Percentiles rank a stretch among this genome's conserved stretches.
Evolutionary conservation across 352 stramenopile species (phyloP).

Genomic region (Globisporangium paroecandrum): DNA sequence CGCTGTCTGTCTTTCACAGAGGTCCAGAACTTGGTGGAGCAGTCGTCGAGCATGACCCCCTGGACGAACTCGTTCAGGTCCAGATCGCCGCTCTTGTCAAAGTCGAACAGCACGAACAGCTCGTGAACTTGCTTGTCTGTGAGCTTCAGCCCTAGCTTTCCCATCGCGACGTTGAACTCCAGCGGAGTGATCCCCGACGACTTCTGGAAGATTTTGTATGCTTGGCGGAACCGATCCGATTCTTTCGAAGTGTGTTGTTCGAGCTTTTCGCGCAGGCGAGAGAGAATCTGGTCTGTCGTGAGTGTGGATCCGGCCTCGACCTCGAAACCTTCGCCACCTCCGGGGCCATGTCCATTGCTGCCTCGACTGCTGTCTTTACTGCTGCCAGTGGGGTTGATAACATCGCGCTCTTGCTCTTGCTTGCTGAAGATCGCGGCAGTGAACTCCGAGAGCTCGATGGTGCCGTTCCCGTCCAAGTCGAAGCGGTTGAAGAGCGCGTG

Average conservation of each 20-base stretch:
- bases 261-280: constrained; percentile 53
- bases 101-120: constrained; percentile 73
- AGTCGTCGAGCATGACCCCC: constrained; percentile 71
- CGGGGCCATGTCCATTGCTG: background rate
- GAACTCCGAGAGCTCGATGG: constrained; percentile 71
- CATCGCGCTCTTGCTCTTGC: constrained; percentile 22
- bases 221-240: constrained; percentile 71
- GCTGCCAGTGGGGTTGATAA: constrained; percentile 11
- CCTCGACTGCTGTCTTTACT: background rate
- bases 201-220: constrained; percentile 71
- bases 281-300: constrained; percentile 56
- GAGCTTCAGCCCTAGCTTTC: constrained; percentile 53
- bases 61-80: constrained; percentile 82
- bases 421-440: constrained; percentile 51
- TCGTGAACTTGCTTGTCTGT: constrained; percentile 45
- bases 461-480: constrained; percentile 52
- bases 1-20: constrained; percentile 51
- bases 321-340: constrained; percentile 14
- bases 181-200: constrained; percentile 45
- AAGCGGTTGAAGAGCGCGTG: constrained; percentile 61
- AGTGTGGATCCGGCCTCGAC: constrained; percentile 38
- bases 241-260: constrained; percentile 67
- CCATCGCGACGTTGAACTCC: constrained; percentile 51
- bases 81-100: constrained; percentile 71
- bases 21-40: constrained; percentile 52